Evolutionary conservation across 2,329 filamentous ascomycete species (phyloP).

Genomic region (Rhynchosporium agropyri): DNA sequence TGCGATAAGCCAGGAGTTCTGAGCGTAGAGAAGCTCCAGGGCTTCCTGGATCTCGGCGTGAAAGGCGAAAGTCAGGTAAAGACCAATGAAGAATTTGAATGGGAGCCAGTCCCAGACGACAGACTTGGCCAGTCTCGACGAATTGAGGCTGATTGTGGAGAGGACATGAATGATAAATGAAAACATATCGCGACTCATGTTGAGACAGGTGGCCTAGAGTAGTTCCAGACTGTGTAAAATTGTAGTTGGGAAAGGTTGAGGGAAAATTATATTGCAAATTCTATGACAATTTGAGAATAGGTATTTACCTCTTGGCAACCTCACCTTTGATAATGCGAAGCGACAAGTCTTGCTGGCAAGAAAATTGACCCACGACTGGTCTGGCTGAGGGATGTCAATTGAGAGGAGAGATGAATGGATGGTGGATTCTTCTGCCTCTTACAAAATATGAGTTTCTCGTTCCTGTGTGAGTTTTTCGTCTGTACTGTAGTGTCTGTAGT

Average conservation of each 20-base stretch:
- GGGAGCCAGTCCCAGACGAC: slow-evolving; percentile 5
- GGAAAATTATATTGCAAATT: no score
- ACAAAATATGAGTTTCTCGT: not conserved
- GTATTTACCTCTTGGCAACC: no score
- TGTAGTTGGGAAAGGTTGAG: no score
- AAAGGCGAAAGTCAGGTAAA: not conserved
- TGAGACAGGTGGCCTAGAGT: not conserved
- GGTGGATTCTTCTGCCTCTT: not conserved
- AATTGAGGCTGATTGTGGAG: not conserved
- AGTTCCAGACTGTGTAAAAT: no score
- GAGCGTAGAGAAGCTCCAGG: not conserved
- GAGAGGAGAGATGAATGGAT: not conserved
- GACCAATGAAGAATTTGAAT: slow-evolving; percentile 4
- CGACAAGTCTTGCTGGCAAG: no score
- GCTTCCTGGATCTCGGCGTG: not conserved
- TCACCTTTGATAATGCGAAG: no score
- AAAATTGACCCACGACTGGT: not conserved
- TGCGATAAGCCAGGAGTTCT: slow-evolving; percentile 8
- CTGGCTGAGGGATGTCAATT: not conserved
- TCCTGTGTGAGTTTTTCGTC: not conserved
- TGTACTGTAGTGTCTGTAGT: not conserved
- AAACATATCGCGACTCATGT: slow-evolving; percentile 4
- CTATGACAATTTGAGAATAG: no score
- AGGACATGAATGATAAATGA: not conserved
- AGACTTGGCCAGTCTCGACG: slow-evolving; percentile 1